Evolutionary conservation across 305 asterid species (phyloP), one percentile per base, ranked within the genome.

Genomic region (Rubia occidens): DNA sequence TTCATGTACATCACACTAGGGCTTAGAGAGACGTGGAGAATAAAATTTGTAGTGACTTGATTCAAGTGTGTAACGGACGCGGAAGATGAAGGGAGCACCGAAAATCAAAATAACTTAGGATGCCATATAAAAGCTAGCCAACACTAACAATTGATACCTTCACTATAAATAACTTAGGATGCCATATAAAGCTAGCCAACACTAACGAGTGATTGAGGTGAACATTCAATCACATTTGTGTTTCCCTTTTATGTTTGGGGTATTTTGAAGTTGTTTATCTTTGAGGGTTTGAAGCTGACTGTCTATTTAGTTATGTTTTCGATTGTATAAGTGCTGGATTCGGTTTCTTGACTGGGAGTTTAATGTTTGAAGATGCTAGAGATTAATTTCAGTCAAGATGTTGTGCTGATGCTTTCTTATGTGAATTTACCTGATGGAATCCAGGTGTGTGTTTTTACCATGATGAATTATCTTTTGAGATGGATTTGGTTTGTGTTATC

Each of bases 341-440:
- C 24, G 18, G 32, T 17, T 68, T 53, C 14, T 9, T 68, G 45
- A 53, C 51, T 68, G 71, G 35, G 58, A 53, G n/a, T 62, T 20
- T 71, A 37, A 70, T 64, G 68, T 73, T 26, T 62, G 21, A 73
- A 93, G 98, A 92, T 90, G 80, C 54, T 90, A 95, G 98, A 90
- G 86, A 79, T 72, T 74, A 90, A 94, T 80, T 89, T 82, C 74
- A 86, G 86, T 79, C 97, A 87, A 82, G 95, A 86, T 75, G 99
- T 97, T 0, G 95, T 89, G 24, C 82, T 94, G 78, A 90, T 90
- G 99, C 95, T 90, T 84, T 94, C 99, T 59, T 90, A 95, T 0
- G 87, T 94, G 96, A 89, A 87, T 79, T 85, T 94, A 69, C 99
- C 97, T 9, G 97, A 94, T 77, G 99, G 98, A 56, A 84, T 94